Evolutionary conservation across 192 early-diverging fungal species (phyloP), one percentile per base, ranked within the genome.

Genomic region (Backusella psychrophila): DNA sequence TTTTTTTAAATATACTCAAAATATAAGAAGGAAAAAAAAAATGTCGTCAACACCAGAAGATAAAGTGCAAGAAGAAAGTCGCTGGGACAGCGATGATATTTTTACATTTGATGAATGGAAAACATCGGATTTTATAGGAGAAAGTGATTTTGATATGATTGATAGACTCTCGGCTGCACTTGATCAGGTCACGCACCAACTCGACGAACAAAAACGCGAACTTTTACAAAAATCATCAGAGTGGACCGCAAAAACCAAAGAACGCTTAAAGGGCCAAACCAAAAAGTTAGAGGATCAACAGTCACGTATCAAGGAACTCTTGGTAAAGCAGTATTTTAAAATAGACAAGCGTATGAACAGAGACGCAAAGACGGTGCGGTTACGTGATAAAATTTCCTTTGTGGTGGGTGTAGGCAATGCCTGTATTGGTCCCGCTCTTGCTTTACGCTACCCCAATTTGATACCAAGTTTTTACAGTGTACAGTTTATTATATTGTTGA

Each of bases 361-460:
- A 49, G 78, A 83, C n/a, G 82, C 83, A 34, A 86, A 83, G 9
- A 83, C 83, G 5, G 88, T 86, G 23, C 80, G 78, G 31, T 77
- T 87, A 14, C 83, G 87, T 42, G 89, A 92, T 78, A 92, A 92
- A 75, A 52, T 90, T 26, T 82, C 90, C 14, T 92, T 92, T 82
- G 89, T 90, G 0, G 73, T 89, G 14, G 91, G 91, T 12, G 88
- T 91, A 34, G 86, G 88, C 35, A 90, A 90, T 70, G 83, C 90
- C 26, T 92, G 91, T 76, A 75, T 89, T 7, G 89, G 89, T 1
- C 86, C 88, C 3, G 82, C 83, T 53, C 19, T 91, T 8, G 78
- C 87, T 4, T 46, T 83, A 3, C 79, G 86, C 15, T 83, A 81
- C 38, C 89, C 89, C 6, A 78, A 85, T 31, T 87, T 82, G 81